Percentiles rank a stretch among this genome's conserved stretches.
Evolutionary conservation across 2,329 filamentous ascomycete species (phyloP).

Genomic region (Chrysoporthe cubensis): DNA sequence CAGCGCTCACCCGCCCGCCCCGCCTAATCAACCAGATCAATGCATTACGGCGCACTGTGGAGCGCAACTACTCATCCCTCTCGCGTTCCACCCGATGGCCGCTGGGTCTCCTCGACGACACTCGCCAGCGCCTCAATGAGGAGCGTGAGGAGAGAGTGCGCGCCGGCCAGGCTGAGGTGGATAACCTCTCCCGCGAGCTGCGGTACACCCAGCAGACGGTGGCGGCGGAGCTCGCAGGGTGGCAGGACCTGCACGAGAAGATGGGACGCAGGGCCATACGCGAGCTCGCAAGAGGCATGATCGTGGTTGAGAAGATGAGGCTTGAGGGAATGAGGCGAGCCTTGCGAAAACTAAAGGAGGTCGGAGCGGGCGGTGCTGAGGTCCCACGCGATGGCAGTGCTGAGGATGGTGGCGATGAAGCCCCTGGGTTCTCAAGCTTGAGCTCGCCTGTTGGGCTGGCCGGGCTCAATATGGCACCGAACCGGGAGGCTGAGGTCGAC

Average conservation of each 20-base stretch:
- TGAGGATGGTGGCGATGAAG: conserved; percentile 2
- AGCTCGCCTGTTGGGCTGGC: conserved; percentile 23
- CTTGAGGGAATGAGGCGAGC: conserved; percentile 82
- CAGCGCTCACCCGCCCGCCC: conserved; percentile 77
- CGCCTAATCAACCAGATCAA: conserved; percentile 77
- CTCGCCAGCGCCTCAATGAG: conserved; percentile 77
- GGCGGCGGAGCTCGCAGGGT: conserved; percentile 86
- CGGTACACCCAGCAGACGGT: conserved; percentile 93
- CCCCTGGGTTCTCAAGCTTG: conserved; percentile 6
- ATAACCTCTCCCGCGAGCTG: conserved; percentile 78
- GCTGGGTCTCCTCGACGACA: conserved; percentile 82
- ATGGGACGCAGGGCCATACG: conserved; percentile 75
- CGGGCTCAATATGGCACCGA: conserved; percentile 26
- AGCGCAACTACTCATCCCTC: conserved; percentile 76
- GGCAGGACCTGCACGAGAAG: conserved; percentile 86
- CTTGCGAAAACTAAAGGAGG: conserved; percentile 62
- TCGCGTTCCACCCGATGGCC: conserved; percentile 79
- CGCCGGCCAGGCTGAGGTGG: conserved; percentile 70
- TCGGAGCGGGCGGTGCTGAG: conserved; percentile 1
- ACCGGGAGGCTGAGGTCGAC: conserved; percentile 17
- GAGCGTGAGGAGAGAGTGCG: conserved; percentile 83
- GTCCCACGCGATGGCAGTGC: not conserved
- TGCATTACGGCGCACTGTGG: conserved; percentile 74
- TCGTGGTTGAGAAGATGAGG: conserved; percentile 78
- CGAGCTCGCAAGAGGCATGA: conserved; percentile 76